Conservation (phyloP, 352 stramenopile species). For the Pythium sp. region DNA sequence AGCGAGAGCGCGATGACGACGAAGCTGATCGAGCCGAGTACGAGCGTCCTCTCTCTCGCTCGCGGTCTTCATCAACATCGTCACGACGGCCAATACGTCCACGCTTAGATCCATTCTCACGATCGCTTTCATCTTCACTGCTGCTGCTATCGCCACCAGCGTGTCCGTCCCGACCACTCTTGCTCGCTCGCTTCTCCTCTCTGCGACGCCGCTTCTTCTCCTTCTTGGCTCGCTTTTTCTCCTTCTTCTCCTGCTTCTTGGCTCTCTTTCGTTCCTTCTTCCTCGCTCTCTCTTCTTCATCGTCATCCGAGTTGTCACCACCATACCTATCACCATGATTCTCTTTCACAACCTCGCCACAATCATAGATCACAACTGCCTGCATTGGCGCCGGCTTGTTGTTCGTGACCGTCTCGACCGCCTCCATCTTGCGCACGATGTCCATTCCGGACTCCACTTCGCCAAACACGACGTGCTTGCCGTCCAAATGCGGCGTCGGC, state of each 20-base stretch:
- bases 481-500: constrained; percentile 94
- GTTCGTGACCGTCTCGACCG: constrained; percentile 68
- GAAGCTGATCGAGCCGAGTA: not conserved
- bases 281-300: constrained; percentile 7
- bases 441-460: constrained; percentile 85
- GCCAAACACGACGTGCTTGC: constrained; percentile 99
- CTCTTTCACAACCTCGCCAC: constrained; percentile 66
- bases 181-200: constrained; percentile 12
- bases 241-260: constrained; percentile 30
- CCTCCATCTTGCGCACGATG: constrained; percentile 90
- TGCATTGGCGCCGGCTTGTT: constrained; percentile 83
- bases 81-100: not conserved
- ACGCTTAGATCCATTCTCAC: not conserved
- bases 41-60: not conserved
- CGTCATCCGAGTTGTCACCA: constrained; percentile 2
- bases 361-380: constrained; percentile 93
- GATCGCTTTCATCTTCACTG: not conserved
- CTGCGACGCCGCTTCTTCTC: constrained; percentile 36
- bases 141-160: not conserved
- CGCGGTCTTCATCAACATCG: not conserved
- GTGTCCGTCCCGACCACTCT: not conserved
- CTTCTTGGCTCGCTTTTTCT: constrained; percentile 33
- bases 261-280: constrained; percentile 27
- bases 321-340: not conserved
- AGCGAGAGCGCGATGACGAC: not conserved